Conservation (phyloP, 2,329 filamentous ascomycete species). For the Zopfia rhizophila region DNA sequence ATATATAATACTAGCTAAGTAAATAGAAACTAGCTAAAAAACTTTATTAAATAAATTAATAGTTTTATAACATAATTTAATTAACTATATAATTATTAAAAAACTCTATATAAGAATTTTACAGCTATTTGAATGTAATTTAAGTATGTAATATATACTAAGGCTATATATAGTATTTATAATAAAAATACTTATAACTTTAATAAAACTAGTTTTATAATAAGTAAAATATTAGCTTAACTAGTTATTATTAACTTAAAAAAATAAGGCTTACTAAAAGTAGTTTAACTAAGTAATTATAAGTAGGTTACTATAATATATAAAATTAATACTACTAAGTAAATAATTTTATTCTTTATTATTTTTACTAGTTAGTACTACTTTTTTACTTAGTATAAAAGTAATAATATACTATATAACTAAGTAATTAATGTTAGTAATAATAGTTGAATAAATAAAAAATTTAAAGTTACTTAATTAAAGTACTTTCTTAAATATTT, state of each 20-base stretch:
- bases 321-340: constrained; percentile 8
- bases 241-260: constrained; percentile 11
- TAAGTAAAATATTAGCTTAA: constrained; percentile 7
- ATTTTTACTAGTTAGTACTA: constrained; percentile 12
- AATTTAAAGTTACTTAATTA: constrained; percentile 44
- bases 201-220: constrained; percentile 16
- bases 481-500: constrained; percentile 46
- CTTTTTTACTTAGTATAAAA: constrained; percentile 5
- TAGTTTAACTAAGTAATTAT: constrained; percentile 3
- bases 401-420: constrained; percentile 11
- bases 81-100: constrained; percentile 7
- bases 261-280: neutral
- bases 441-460: constrained; percentile 48
- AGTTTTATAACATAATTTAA: constrained; percentile 13
- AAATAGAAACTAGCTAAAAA: constrained; percentile 2
- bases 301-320: constrained; percentile 14
- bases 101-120: constrained; percentile 9
- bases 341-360: constrained; percentile 12
- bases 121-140: constrained; percentile 8
- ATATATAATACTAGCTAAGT: constrained; percentile 15
- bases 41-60: constrained; percentile 10
- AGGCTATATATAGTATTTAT: constrained; percentile 10
- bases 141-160: constrained; percentile 11
- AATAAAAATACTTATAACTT: constrained; percentile 17
- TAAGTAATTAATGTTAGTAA: constrained; percentile 25